Evolutionary conservation across 257 asterid species (phyloP), one percentile per base, ranked within the genome.

Genomic region (Fraxinus excelsior): DNA sequence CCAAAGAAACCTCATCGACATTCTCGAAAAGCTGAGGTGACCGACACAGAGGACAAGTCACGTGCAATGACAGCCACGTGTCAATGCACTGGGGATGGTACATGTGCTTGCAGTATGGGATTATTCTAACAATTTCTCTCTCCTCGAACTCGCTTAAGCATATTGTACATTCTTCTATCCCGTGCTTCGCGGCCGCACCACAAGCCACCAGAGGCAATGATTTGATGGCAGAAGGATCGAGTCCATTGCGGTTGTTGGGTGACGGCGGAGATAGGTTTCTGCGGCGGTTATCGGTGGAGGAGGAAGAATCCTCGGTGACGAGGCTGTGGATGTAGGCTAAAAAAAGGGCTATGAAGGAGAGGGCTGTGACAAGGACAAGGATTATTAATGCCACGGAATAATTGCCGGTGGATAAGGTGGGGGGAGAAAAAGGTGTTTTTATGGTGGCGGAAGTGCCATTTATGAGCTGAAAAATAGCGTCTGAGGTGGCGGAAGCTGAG

Each of bases 21-120:
- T 32, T 31, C 28, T 68, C 56, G 26, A 75, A 64, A 0, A 84
- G 53, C 56, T 84, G 82, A 13, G 86, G 81, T 5, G 84, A 80
- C 65, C 90, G 72, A 66, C 90, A 86, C 25, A 86, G 74, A 2
- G 90, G 88, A n/a, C 90, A 86, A 0, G 90, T 80, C 79, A 76
- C 80, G 82, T 84, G 83, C 13, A 86, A 74, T 0, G 40, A 6
- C 0, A 86, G 90, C 90, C 90, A 86, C 80, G 81, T 84, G 83
- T 82, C 90, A 1, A 86, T 70, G 26, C 90, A 86, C 0, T 14
- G 35, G 1, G 81, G 72, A 51, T 86, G 90, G 64, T 84, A 86
- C 82, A 84, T 74, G 86, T 86, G 90, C 9, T 78, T 31, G 29
- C 90, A 86, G 35, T 58, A 64, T 7, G 90, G 90, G 38, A 84